These are phyloP conservation scores for Fusarium piperis DNA, from an alignment of 2,329 filamentous ascomycete species.

Conservation along the genomic window DNA sequence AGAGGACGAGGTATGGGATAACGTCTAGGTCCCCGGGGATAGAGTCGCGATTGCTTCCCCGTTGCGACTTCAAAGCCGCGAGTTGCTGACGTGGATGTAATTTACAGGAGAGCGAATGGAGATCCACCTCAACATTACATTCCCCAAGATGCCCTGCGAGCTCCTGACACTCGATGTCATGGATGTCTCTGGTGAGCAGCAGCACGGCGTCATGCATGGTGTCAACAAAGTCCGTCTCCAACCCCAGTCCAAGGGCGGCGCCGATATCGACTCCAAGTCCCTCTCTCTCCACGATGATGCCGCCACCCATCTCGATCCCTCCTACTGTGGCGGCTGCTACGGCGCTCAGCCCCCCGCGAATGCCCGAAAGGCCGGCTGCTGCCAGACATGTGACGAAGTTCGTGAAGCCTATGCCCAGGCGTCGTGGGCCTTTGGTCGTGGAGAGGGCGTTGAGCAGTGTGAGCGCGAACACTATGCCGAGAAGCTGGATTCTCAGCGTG, in stretches of 20 bases:
- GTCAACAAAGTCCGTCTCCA: constrained; percentile 89
- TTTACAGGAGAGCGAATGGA: constrained; percentile 92
- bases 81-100: constrained; percentile 35
- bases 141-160: constrained; percentile 93
- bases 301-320: constrained; percentile 83
- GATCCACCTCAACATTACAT: constrained; percentile 97
- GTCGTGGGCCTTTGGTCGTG: constrained; percentile 93
- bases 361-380: constrained; percentile 86
- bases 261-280: constrained; percentile 75
- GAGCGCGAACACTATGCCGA: constrained; percentile 93
- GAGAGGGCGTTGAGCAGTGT: constrained; percentile 94
- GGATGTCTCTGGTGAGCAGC: constrained; percentile 97
- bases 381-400: constrained; percentile 97
- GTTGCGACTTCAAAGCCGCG: background rate
- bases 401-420: constrained; percentile 90
- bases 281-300: constrained; percentile 73
- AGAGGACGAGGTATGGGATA: constrained; percentile 82
- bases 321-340: constrained; percentile 95
- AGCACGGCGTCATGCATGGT: constrained; percentile 92
- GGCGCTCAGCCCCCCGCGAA: constrained; percentile 79
- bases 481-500: constrained; percentile 84
- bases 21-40: background rate
- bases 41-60: background rate
- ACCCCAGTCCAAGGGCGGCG: constrained; percentile 77
- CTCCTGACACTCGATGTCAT: constrained; percentile 97